Evolutionary conservation across 495 filamentous ascomycete species (phyloP).

Genomic region (Durotheca rogersii): DNA sequence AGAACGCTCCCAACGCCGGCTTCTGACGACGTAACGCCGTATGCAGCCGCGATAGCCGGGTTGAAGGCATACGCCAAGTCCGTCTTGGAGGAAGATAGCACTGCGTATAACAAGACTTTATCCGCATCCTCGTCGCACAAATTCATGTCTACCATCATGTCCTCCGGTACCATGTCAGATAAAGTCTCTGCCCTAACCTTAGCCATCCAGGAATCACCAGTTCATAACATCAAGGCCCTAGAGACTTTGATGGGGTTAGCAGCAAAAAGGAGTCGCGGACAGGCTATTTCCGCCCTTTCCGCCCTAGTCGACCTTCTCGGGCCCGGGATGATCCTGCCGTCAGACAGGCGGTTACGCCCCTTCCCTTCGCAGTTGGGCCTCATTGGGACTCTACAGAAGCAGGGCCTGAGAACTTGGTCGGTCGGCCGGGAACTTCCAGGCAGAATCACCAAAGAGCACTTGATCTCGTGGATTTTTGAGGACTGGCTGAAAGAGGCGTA

Average conservation of each 20-base stretch:
- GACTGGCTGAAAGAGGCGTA: conserved; percentile 90
- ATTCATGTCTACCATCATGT: conserved; percentile 95
- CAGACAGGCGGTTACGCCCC: conserved; percentile 71
- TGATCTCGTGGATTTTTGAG: conserved; percentile 90
- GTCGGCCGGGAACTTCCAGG: conserved; percentile 66
- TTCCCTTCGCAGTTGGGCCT: conserved; percentile 83
- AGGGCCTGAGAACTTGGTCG: conserved; percentile 59
- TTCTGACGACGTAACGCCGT: conserved; percentile 50
- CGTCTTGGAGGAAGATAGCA: conserved; percentile 71
- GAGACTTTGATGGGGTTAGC: conserved; percentile 78
- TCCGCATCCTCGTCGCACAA: conserved; percentile 77
- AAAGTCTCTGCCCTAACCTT: conserved; percentile 94
- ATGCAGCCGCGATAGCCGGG: conserved; percentile 63
- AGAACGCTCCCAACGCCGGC: conserved; percentile 52
- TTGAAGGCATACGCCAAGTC: conserved; percentile 72
- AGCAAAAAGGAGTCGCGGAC: conserved; percentile 86
- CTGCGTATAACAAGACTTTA: conserved; percentile 54
- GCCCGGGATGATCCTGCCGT: conserved; percentile 79
- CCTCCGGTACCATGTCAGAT: conserved; percentile 91
- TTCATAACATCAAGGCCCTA: conserved; percentile 86
- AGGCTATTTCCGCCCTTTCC: conserved; percentile 85
- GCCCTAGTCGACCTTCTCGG: conserved; percentile 93
- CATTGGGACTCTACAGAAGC: conserved; percentile 62
- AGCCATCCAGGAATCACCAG: conserved; percentile 89
- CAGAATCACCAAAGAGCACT: conserved; percentile 66